These are phyloP conservation scores for Spathaspora sp. DNA, from an alignment of 805 yeast genomes.

Conservation along the genomic window DNA sequence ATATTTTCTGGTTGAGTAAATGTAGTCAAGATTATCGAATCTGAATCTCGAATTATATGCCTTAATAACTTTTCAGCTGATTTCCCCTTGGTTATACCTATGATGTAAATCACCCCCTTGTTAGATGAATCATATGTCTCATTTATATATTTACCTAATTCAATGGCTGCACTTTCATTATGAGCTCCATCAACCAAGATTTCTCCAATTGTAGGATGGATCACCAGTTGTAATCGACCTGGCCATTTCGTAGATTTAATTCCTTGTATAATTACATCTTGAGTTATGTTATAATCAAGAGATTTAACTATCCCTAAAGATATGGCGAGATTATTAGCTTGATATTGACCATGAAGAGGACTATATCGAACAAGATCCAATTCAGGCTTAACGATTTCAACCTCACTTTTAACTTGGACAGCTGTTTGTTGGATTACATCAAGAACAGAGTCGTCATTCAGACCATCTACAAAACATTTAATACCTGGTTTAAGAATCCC, in stretches of 20 bases:
- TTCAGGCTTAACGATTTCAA: slow-evolving; percentile 18
- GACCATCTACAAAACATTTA: slow-evolving; percentile 69
- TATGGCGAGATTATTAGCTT: slow-evolving; percentile 62
- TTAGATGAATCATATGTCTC: slow-evolving; percentile 11
- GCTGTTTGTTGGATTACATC: slow-evolving; percentile 42
- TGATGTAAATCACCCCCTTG: slow-evolving; percentile 49
- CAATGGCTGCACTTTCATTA: slow-evolving; percentile 79
- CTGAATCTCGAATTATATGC: slow-evolving; percentile 45
- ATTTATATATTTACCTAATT: slow-evolving; percentile 53
- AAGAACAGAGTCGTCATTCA: slow-evolving; percentile 53
- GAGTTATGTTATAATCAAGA: slow-evolving; percentile 22
- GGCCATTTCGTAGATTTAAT: slow-evolving; percentile 69
- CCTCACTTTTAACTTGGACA: slow-evolving; percentile 17
- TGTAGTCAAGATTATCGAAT: slow-evolving; percentile 56
- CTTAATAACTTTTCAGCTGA: slow-evolving; percentile 48
- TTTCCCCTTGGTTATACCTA: slow-evolving; percentile 79
- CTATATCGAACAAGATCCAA: slow-evolving; percentile 20
- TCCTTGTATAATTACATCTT: slow-evolving; percentile 45
- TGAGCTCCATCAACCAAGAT: slow-evolving; percentile 89
- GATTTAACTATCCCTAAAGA: slow-evolving; percentile 39
- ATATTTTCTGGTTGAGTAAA: slow-evolving; percentile 78
- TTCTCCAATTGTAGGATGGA: slow-evolving; percentile 16
- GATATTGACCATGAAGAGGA: slow-evolving; percentile 73
- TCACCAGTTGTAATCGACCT: slow-evolving; percentile 66
- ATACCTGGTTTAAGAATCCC: slow-evolving; percentile 70